Conservation (phyloP, 148 eudicot genomes). For the Spergularia marina region DNA sequence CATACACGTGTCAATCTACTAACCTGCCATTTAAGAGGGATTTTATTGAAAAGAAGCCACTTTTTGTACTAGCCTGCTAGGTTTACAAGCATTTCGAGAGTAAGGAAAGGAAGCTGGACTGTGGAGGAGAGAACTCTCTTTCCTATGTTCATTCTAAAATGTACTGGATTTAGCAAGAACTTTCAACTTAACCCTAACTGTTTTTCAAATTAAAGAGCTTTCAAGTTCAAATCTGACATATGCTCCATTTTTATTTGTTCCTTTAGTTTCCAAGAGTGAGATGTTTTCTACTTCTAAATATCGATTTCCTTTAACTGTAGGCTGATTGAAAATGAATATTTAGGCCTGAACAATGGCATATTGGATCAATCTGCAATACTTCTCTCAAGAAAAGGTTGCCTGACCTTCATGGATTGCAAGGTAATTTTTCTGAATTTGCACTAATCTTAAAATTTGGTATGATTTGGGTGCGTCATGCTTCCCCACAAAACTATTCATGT, state of each 20-base stretch:
- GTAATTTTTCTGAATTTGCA: constrained; percentile 38
- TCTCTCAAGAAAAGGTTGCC: constrained; percentile 84
- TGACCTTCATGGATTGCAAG: constrained; percentile 97
- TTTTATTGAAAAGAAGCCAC: background rate
- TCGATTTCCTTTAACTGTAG: constrained; percentile 34
- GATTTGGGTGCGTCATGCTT: background rate
- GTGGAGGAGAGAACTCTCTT: background rate
- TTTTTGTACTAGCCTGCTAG: too few species aligned
- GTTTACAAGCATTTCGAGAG: background rate
- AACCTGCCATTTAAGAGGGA: background rate
- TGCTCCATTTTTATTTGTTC: too few species aligned
- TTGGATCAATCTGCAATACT: constrained; percentile 93
- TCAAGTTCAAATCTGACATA: too few species aligned
- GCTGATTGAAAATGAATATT: constrained; percentile 89
- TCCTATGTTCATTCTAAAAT: background rate
- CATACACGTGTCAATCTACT: background rate
- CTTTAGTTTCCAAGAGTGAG: too few species aligned
- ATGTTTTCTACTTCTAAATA: too few species aligned
- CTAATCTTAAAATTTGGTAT: background rate
- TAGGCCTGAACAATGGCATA: constrained; percentile 93
- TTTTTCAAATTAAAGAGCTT: too few species aligned
- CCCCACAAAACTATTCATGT: background rate
- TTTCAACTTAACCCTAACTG: too few species aligned
- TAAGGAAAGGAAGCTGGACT: background rate
- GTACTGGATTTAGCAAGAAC: too few species aligned